These are phyloP conservation scores for Colletotrichum sp. DNA, from an alignment of 2,329 filamentous ascomycete species.

Conservation along the genomic window DNA sequence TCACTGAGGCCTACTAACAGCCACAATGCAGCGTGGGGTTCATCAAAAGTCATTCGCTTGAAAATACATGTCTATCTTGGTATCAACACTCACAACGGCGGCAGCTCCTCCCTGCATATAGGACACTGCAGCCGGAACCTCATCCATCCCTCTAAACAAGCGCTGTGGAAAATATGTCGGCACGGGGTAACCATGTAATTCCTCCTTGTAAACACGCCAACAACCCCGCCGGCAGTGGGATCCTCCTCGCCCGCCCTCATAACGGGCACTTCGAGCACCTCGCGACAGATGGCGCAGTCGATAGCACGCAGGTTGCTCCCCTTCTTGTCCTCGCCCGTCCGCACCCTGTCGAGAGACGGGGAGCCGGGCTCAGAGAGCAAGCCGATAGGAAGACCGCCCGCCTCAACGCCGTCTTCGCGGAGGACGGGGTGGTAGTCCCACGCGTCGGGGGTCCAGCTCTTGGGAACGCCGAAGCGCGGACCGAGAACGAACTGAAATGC, in stretches of 20 bases:
- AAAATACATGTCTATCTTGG: not conserved
- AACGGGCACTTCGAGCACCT: constrained; percentile 88
- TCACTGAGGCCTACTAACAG: not conserved
- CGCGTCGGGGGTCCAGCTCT: constrained; percentile 71
- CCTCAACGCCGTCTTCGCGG: constrained; percentile 80
- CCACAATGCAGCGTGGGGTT: not conserved
- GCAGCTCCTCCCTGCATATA: constrained; percentile 89
- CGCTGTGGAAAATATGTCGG: constrained; percentile 91
- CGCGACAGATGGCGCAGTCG: constrained; percentile 95
- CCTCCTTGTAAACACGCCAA: constrained; percentile 77
- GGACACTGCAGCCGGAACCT: constrained; percentile 90
- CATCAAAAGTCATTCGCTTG: not conserved
- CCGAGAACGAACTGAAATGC: constrained; percentile 84
- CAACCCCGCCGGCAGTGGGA: constrained; percentile 53
- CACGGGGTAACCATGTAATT: constrained; percentile 98
- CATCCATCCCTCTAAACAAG: constrained; percentile 96
- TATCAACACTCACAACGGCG: constrained; percentile 68
- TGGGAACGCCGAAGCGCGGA: constrained; percentile 82
- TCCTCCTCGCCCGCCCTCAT: constrained; percentile 64
- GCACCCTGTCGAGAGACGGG: constrained; percentile 32
- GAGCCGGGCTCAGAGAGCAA: constrained; percentile 46
- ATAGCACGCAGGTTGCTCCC: constrained; percentile 57
- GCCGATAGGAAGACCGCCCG: constrained; percentile 81
- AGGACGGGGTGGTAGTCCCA: constrained; percentile 97
- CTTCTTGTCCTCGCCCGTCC: constrained; percentile 35